Percentiles rank a stretch among this genome's conserved stretches.
Evolutionary conservation across 805 yeast species (phyloP).

Genomic region (Kodamaea kaohsiungensis): DNA sequence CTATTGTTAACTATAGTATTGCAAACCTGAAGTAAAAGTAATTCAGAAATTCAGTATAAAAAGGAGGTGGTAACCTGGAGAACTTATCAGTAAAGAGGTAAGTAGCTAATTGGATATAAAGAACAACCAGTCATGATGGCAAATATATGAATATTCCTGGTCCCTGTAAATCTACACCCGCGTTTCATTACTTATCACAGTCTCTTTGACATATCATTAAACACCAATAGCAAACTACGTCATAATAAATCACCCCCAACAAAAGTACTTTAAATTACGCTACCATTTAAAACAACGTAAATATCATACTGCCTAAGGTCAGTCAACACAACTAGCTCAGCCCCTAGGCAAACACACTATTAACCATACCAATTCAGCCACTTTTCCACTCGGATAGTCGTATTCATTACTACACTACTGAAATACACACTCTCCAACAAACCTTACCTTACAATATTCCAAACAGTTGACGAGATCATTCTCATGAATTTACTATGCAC

Average conservation of each 20-base stretch:
- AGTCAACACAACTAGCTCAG: neutral
- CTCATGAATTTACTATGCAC: neutral
- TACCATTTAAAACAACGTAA: neutral
- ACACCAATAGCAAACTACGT: neutral
- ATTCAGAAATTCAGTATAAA: neutral
- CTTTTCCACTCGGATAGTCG: too few relatives aligned
- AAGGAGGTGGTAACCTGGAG: neutral
- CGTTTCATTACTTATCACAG: neutral
- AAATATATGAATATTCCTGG: too few relatives aligned
- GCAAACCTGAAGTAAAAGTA: too few relatives aligned
- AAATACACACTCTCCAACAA: too few relatives aligned
- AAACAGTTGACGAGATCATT: neutral
- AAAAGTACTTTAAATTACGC: neutral
- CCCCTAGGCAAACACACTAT: too few relatives aligned
- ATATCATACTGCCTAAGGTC: neutral
- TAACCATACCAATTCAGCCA: too few relatives aligned
- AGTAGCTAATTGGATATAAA: neutral
- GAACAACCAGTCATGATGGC: too few relatives aligned
- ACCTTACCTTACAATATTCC: too few relatives aligned
- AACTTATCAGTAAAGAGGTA: neutral
- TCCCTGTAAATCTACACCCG: neutral
- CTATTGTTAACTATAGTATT: too few relatives aligned
- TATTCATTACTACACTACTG: too few relatives aligned
- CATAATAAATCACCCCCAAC: neutral
- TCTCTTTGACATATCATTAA: neutral